Conservation (phyloP, 495 filamentous ascomycete species). For the Tricharina praecox region DNA sequence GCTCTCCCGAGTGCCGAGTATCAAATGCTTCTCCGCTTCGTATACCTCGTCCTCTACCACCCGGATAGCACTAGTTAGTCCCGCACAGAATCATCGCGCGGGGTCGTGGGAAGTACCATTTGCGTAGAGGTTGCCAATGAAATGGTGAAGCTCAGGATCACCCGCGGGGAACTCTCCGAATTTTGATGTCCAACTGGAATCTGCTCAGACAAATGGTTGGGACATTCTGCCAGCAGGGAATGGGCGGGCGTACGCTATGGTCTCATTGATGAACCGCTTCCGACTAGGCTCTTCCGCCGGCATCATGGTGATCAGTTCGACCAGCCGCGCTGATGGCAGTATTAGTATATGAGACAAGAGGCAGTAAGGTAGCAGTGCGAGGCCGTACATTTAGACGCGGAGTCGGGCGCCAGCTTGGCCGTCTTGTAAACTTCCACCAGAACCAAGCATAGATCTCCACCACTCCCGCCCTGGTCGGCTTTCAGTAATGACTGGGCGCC, state of each 20-base stretch:
- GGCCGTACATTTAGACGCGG: constrained; percentile 28
- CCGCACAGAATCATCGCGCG: background rate
- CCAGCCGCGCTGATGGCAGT: background rate
- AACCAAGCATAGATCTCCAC: constrained; percentile 73
- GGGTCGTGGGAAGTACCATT: constrained; percentile 37
- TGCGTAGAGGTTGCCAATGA: constrained; percentile 70
- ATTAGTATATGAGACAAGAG: too few species aligned
- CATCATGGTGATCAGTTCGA: constrained; percentile 32
- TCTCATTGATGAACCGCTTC: constrained; percentile 79
- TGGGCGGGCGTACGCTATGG: constrained; percentile 62
- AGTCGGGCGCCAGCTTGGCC: constrained; percentile 54
- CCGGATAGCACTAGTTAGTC: constrained; percentile 8
- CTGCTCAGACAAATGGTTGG: constrained; percentile 8
- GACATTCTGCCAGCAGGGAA: too few species aligned
- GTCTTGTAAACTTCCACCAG: constrained; percentile 79
- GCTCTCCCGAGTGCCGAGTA: constrained; percentile 79
- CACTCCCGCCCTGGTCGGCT: constrained; percentile 79
- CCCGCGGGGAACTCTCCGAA: constrained; percentile 77
- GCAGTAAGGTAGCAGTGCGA: background rate
- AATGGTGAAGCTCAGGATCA: constrained; percentile 90
- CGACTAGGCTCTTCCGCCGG: constrained; percentile 67
- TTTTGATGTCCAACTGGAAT: constrained; percentile 58
- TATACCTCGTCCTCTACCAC: constrained; percentile 68
- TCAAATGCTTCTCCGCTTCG: constrained; percentile 79
- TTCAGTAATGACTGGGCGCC: constrained; percentile 72